Evolutionary conservation across 2,329 filamentous ascomycete genomes (phyloP).

Genomic region (Cercospora zeae-maydis): DNA sequence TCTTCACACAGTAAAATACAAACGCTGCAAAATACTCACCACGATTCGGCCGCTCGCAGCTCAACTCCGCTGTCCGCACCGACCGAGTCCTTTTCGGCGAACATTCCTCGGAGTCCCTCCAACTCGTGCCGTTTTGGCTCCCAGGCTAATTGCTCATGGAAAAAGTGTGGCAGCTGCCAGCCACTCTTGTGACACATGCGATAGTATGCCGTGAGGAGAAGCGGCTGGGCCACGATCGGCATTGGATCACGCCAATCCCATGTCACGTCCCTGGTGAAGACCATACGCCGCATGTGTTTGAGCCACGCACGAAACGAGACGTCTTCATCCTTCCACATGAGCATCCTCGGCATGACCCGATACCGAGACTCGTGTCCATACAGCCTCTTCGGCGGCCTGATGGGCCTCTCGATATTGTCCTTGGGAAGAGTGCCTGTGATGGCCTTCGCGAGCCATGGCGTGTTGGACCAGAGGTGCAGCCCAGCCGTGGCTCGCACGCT

Average conservation of each 20-base stretch:
- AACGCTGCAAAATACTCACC: no score
- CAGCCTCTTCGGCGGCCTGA: slow-evolving; percentile 17
- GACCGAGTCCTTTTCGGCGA: neutral
- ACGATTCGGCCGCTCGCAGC: neutral
- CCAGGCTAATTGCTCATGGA: slow-evolving; percentile 21
- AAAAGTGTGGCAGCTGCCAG: slow-evolving; percentile 15
- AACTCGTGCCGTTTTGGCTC: slow-evolving; percentile 14
- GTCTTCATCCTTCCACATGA: slow-evolving; percentile 32
- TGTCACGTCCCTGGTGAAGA: slow-evolving; percentile 33
- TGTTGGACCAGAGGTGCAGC: slow-evolving; percentile 31
- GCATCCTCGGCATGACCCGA: slow-evolving; percentile 20
- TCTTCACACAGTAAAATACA: no score
- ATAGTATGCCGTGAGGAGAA: slow-evolving; percentile 34
- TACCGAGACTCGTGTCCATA: slow-evolving; percentile 13
- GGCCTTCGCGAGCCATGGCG: slow-evolving; percentile 21
- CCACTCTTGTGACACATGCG: slow-evolving; percentile 11
- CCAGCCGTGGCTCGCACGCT: slow-evolving; percentile 33
- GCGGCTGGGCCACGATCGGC: slow-evolving; percentile 33
- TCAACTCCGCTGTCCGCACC: slow-evolving; percentile 5
- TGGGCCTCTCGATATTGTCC: slow-evolving; percentile 20
- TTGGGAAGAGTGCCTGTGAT: slow-evolving; percentile 17
- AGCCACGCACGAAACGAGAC: slow-evolving; percentile 24
- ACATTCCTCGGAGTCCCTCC: slow-evolving; percentile 7
- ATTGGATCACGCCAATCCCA: slow-evolving; percentile 29
- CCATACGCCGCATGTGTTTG: slow-evolving; percentile 30